Evolutionary conservation across 306 rosid genomes (phyloP), one percentile per base, ranked within the genome.

Genomic region (Corylus americana): DNA sequence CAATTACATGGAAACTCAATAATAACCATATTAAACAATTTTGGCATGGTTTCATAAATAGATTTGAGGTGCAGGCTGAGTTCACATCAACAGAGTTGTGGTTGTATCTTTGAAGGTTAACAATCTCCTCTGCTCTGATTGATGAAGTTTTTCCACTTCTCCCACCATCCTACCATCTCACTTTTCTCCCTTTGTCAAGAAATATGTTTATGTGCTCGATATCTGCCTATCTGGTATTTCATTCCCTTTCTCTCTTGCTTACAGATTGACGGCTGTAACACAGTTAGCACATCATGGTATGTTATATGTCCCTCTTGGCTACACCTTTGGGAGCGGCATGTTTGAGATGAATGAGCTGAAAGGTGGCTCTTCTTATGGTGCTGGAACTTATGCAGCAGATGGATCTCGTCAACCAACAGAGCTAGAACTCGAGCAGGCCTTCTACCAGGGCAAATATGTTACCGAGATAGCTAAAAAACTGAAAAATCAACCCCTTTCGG

Each of bases 221-320:
- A 16, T 31, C 35, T 31, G 35, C 35, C 35, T 67, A 42, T 42
- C 42, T 18, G 51, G 72, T 17, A 22, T 39, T 75, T 45, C 54
- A 69, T 51, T 54, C 64, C 35, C 37, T 68, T 20, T 63, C 25
- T 48, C 27, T 70, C 16, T 42, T 71, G 69, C 67, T 78, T 74
- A 78, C 87, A 92, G 97, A 80, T 84, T 91, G 78, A 92, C 93
- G 4, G 83, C 98, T 1, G 75, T 92, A 74, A 94, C 98, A 17
- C 97, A 94, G 82, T 87, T 92, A 85, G 92, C 98, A 44, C 97
- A 92, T 90, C 98, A 94, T 78, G 98, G 98, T 10, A 94, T 94
- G 97, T 81, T 94, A 67, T 94, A 73, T 81, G 95, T 94, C 39
- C 97, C 98, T 16, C 88, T 90, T 57, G 97, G 98, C 25, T 94